Evolutionary conservation across 352 stramenopile genomes (phyloP).

Genomic region (Thraustochytrium sp.): DNA sequence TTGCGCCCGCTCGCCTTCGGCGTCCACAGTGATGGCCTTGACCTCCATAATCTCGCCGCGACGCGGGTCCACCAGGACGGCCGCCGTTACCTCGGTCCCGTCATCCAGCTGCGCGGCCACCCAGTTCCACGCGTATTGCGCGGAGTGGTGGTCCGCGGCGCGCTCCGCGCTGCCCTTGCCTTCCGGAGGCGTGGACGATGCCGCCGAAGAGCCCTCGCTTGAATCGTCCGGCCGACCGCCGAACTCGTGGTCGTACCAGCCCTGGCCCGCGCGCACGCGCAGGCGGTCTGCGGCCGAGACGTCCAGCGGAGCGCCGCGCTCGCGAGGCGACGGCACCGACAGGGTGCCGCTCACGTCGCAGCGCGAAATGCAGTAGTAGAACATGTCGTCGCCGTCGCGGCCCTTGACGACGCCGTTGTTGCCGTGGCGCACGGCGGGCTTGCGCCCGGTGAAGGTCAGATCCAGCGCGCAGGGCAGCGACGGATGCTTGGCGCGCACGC

Average conservation of each 20-base stretch:
- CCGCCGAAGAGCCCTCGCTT: neutral
- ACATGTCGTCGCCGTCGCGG: slow-evolving; percentile 49
- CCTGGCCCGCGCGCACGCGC: neutral
- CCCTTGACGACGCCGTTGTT: slow-evolving; percentile 47
- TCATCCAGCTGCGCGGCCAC: slow-evolving; percentile 47
- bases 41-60: slow-evolving; percentile 1
- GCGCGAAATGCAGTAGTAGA: slow-evolving; percentile 50
- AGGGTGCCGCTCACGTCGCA: slow-evolving; percentile 44
- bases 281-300: neutral
- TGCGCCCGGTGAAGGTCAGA: slow-evolving; percentile 22
- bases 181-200: neutral
- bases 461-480: slow-evolving; percentile 31
- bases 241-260: slow-evolving; percentile 52
- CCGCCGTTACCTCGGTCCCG: slow-evolving; percentile 34
- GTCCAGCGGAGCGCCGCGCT: neutral
- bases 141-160: neutral
- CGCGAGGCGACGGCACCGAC: neutral
- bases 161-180: slow-evolving; percentile 7
- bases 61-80: slow-evolving; percentile 17
- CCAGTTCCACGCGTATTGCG: slow-evolving; percentile 48
- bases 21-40: slow-evolving; percentile 44
- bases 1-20: slow-evolving; percentile 31
- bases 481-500: slow-evolving; percentile 9
- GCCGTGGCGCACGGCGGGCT: slow-evolving; percentile 46
- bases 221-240: slow-evolving; percentile 13